Base-by-base conservation (phyloP, 306 rosid species). In the Herpetospermum pedunculosum region DNA sequence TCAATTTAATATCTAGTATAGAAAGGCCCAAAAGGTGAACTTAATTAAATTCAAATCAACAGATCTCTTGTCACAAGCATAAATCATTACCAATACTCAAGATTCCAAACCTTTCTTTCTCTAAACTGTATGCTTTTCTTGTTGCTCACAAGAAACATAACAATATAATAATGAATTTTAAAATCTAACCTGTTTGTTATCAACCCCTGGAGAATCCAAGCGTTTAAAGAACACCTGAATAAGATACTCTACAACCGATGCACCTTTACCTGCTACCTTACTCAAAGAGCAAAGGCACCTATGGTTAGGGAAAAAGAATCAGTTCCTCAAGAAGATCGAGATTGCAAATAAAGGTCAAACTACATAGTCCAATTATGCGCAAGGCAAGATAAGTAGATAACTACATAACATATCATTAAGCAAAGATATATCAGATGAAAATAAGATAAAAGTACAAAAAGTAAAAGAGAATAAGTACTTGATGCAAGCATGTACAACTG, bases 401-500 rank as follows among this genome's bases (percentile, higher is more conserved):
- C 73, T 41, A n/a, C 38, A 15, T 1, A 1, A 21, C 13, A 21
- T 21, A 40, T 40, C 26, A 15, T 21, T 53, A 18, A 52, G 67
- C 35, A 25, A 48, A 23, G 8, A 53, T 26, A 49, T 48, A 29
- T 30, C 5, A n/a, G n/a, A 35, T 47, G 16, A 37, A 16, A 40
- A 19, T 25, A 52, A 38, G 35, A 50, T 52, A 32, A 59, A 28
- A 65, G 30, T 8, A 50, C 21, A 14, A 1, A n/a, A 35, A 50
- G 9, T 16, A 16, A 11, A 14, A 58, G 78, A 79, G 83, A 77
- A 44, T 60, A 76, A 25, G 32, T 89, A 94, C 99, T 89, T 94
- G 90, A 94, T 89, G 86, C 96, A 91, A 79, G 99, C 97, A 88
- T 94, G 99, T 77, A 94, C 99, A 82, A 94, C 97, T 14, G 94